A percentile compares a stretch with the other conserved stretches of the same genome.
These are phyloP conservation scores for Pseudoscleropodium purum DNA, from an alignment of 225 moss, liverwort and hornwort genomes.

Conservation along the genomic window DNA sequence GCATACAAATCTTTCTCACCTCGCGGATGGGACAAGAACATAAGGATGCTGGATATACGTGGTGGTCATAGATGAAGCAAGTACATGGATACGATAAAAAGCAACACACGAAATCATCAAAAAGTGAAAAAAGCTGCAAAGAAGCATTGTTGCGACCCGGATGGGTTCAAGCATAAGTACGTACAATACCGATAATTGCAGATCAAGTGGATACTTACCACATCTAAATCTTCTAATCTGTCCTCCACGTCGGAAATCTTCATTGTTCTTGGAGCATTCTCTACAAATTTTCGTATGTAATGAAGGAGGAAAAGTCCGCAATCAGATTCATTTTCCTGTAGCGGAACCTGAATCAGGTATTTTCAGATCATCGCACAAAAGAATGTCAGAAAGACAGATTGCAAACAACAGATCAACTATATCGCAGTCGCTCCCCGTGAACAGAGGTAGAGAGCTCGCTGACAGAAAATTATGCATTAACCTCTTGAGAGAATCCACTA, in stretches of 20 bases:
- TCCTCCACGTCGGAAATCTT: slow-evolving; percentile 45
- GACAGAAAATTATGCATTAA: neutral
- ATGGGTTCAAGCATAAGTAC: neutral
- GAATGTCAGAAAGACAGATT: neutral
- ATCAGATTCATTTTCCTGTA: slow-evolving; percentile 88
- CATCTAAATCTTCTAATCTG: slow-evolving; percentile 19
- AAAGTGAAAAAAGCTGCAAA: neutral
- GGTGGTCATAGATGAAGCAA: neutral
- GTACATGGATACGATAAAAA: neutral
- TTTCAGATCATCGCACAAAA: neutral
- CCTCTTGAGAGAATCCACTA: neutral
- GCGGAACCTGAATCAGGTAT: slow-evolving; percentile 50
- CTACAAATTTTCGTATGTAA: slow-evolving; percentile 60
- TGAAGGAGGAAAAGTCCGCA: slow-evolving; percentile 89
- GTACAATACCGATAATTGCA: neutral
- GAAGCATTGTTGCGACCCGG: neutral
- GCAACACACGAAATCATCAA: neutral
- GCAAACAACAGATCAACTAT: neutral
- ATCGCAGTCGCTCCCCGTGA: neutral
- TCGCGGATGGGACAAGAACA: neutral
- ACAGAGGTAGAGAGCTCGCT: neutral
- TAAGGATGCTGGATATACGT: neutral
- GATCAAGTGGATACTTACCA: slow-evolving; percentile 7
- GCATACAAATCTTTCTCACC: neutral
- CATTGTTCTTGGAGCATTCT: slow-evolving; percentile 46